Percentiles rank a stretch among this genome's conserved stretches.
phyloP scores from a whole-genome alignment of 208 protist genomes.

The Vickermania ingenoplastis region DNA sequence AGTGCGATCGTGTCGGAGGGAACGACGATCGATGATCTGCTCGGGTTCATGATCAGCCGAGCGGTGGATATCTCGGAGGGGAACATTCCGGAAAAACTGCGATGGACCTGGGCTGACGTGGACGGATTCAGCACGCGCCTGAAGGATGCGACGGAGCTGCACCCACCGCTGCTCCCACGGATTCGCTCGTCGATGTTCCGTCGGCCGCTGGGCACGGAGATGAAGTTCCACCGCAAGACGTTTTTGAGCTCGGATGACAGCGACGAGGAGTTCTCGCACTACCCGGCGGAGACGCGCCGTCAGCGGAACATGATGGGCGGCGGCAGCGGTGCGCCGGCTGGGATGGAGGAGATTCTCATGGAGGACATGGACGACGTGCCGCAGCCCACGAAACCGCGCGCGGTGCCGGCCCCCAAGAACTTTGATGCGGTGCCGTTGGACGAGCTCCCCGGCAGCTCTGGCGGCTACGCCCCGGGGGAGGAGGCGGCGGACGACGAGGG shows the following conservation, averaged over 20 bases:
- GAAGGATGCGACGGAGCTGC: slow-evolving; percentile 43
- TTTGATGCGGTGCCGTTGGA: not conserved
- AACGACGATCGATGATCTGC: slow-evolving; percentile 65
- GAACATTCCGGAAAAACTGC: slow-evolving; percentile 10
- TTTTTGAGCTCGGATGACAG: slow-evolving; percentile 85
- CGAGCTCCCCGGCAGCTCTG: not conserved
- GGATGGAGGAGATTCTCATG: slow-evolving; percentile 3
- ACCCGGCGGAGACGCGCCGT: slow-evolving; percentile 45
- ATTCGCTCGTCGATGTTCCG: slow-evolving; percentile 4
- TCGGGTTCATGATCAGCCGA: slow-evolving; percentile 72
- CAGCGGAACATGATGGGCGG: slow-evolving; percentile 6
- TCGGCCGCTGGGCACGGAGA: slow-evolving; percentile 18
- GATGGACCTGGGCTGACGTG: slow-evolving; percentile 70
- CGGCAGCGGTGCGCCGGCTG: slow-evolving; percentile 1
- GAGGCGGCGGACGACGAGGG: not conserved
- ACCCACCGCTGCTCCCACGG: slow-evolving; percentile 51
- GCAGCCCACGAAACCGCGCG: not conserved
- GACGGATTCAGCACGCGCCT: slow-evolving; percentile 62
- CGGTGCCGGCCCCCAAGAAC: not conserved
- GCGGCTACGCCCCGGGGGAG: not conserved
- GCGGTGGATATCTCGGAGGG: slow-evolving; percentile 68
- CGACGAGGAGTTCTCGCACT: slow-evolving; percentile 68
- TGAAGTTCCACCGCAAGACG: slow-evolving; percentile 37
- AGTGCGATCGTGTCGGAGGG: slow-evolving; percentile 61
- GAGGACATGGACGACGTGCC: slow-evolving; percentile 5